Conservation (phyloP, 371 early-diverging fungal species). For the Amoeboradix gromovi region DNA sequence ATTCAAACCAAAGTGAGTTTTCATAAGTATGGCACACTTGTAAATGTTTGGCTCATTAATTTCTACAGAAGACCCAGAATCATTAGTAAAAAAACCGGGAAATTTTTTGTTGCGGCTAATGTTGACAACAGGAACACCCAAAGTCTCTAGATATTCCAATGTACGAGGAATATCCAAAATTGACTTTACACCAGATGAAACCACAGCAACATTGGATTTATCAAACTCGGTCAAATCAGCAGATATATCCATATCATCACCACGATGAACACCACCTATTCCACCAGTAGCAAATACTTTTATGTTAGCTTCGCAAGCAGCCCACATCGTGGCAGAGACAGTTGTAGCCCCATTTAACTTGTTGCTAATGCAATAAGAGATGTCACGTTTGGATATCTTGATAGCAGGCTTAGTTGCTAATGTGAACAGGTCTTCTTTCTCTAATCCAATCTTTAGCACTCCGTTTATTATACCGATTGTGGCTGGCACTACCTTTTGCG, state of each 20-base stretch:
- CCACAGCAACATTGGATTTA: conserved; percentile 57
- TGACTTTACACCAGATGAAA: conserved; percentile 74
- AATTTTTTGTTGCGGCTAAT: conserved; percentile 27
- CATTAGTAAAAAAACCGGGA: conserved; percentile 62
- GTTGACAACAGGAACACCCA: conserved; percentile 64
- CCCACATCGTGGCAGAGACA: conserved; percentile 56
- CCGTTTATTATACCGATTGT: conserved; percentile 69
- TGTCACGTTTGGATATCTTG: conserved; percentile 32
- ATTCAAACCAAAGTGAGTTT: conserved; percentile 10
- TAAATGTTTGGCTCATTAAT: background rate
- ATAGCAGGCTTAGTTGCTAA: conserved; percentile 24
- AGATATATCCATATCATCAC: conserved; percentile 55
- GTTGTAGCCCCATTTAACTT: conserved; percentile 43
- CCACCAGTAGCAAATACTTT: conserved; percentile 77
- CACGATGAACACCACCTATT: conserved; percentile 81
- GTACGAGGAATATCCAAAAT: conserved; percentile 68
- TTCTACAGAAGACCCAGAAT: conserved; percentile 30
- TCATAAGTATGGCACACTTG: background rate
- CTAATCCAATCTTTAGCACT: conserved; percentile 35
- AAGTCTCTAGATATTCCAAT: conserved; percentile 57
- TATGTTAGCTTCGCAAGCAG: conserved; percentile 54
- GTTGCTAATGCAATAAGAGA: background rate
- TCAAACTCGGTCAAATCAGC: conserved; percentile 79
- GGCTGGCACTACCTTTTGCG: conserved; percentile 47
- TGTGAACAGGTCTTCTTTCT: conserved; percentile 19